Conservation (phyloP, 2,329 filamentous ascomycete species). For the Geosmithia putterillii region DNA sequence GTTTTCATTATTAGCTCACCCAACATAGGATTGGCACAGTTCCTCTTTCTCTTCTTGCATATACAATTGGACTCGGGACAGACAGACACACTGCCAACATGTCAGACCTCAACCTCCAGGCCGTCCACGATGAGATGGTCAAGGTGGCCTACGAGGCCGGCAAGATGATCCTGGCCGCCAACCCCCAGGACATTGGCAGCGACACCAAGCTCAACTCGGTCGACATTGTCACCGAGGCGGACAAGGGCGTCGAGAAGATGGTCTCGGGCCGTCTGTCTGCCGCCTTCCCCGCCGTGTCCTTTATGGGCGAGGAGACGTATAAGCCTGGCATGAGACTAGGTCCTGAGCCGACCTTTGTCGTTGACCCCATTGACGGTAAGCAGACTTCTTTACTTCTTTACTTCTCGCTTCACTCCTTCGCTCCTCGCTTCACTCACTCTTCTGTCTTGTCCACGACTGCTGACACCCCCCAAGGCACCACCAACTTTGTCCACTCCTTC, state of each 20-base stretch:
- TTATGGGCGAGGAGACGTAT: constrained; percentile 71
- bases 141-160: constrained; percentile 51
- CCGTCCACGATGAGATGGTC: constrained; percentile 49
- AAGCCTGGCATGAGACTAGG: constrained; percentile 51
- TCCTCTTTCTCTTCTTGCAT: too few relatives aligned
- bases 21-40: too few relatives aligned
- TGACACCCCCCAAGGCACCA: constrained; percentile 30
- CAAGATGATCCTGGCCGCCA: constrained; percentile 48
- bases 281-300: constrained; percentile 44
- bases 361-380: constrained; percentile 63
- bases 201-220: constrained; percentile 56
- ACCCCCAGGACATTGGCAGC: constrained; percentile 42
- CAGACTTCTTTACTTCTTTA: not conserved
- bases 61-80: too few relatives aligned
- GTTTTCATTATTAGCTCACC: too few relatives aligned
- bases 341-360: constrained; percentile 60
- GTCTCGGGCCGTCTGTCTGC: constrained; percentile 38
- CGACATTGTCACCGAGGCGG: constrained; percentile 57
- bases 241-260: constrained; percentile 53
- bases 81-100: constrained; percentile 19
- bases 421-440: not conserved
- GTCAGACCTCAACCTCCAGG: constrained; percentile 45
- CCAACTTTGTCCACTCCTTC: constrained; percentile 70
- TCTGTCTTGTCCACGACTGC: not conserved
- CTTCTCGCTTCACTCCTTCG: constrained; percentile 12